phyloP scores from a whole-genome alignment of 257 asterid genomes.

The Verbena officinalis region DNA sequence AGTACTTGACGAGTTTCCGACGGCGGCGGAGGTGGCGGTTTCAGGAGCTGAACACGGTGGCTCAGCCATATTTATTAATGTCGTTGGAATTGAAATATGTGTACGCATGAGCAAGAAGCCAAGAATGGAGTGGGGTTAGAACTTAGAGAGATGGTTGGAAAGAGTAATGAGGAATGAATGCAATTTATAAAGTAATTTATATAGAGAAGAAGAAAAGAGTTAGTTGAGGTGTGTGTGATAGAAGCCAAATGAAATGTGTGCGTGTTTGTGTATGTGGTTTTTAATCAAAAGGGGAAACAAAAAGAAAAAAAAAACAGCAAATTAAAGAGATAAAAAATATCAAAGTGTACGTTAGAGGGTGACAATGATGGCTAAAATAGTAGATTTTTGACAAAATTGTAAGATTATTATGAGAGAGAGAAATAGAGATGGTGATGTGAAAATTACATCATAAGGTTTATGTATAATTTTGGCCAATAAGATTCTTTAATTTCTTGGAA shows the following conservation, averaged over 20 bases:
- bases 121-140: slow-evolving; percentile 1
- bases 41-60: slow-evolving; percentile 33
- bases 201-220: slow-evolving; percentile 28
- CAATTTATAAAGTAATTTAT: slow-evolving; percentile 21
- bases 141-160: not conserved
- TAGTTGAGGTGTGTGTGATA: slow-evolving; percentile 40
- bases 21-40: not conserved
- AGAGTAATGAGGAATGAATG: slow-evolving; percentile 22
- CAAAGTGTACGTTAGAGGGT: slow-evolving; percentile 46
- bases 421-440: not conserved
- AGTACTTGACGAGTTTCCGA: not conserved
- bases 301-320: slow-evolving; percentile 25
- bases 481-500: too few species aligned
- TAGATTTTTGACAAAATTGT: slow-evolving; percentile 5
- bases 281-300: slow-evolving; percentile 34
- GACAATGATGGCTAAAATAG: slow-evolving; percentile 34
- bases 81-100: not conserved
- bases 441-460: slow-evolving; percentile 18
- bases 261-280: slow-evolving; percentile 25
- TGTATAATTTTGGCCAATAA: slow-evolving; percentile 1
- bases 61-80: slow-evolving; percentile 27
- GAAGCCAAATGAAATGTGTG: too few species aligned
- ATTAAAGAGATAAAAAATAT: slow-evolving; percentile 37
- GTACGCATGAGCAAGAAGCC: too few species aligned
- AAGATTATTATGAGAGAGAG: not conserved